Conservation (phyloP, 1,284 basidiomycete genomes). For the Tremellales sp. region DNA sequence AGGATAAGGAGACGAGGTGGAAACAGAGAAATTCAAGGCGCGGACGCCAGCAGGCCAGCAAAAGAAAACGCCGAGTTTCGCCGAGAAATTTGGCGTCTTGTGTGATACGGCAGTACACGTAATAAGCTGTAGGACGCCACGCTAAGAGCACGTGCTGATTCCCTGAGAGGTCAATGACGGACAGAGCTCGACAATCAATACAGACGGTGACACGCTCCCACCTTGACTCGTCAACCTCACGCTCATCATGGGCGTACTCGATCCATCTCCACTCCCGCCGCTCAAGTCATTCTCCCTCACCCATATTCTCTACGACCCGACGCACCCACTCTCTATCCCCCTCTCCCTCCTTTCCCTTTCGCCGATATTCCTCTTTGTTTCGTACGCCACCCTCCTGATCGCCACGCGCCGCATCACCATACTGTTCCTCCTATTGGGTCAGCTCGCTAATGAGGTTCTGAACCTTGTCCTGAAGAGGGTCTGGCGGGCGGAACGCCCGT, state of each 20-base stretch:
- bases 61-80: constrained; percentile 5
- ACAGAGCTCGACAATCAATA: too few relatives aligned
- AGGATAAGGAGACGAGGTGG: constrained; percentile 18
- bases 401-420: constrained; percentile 41
- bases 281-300: constrained; percentile 44
- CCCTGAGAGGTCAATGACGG: too few relatives aligned
- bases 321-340: constrained; percentile 39
- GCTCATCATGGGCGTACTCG: constrained; percentile 8
- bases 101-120: constrained; percentile 1
- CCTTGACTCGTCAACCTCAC: not conserved
- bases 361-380: constrained; percentile 49
- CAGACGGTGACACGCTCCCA: too few relatives aligned
- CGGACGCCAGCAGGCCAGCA: not conserved
- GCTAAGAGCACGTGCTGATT: too few relatives aligned
- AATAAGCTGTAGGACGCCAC: too few relatives aligned
- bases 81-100: not conserved
- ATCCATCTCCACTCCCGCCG: constrained; percentile 20
- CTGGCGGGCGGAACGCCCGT: constrained; percentile 33
- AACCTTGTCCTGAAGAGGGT: constrained; percentile 34
- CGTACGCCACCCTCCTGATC: constrained; percentile 44
- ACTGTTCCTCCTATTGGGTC: constrained; percentile 34
- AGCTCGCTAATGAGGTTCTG: constrained; percentile 39
- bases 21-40: not conserved
- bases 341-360: constrained; percentile 44
- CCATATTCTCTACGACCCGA: constrained; percentile 42